phyloP scores from a whole-genome alignment of 352 stramenopile species.

The Globisporangium splendens region DNA sequence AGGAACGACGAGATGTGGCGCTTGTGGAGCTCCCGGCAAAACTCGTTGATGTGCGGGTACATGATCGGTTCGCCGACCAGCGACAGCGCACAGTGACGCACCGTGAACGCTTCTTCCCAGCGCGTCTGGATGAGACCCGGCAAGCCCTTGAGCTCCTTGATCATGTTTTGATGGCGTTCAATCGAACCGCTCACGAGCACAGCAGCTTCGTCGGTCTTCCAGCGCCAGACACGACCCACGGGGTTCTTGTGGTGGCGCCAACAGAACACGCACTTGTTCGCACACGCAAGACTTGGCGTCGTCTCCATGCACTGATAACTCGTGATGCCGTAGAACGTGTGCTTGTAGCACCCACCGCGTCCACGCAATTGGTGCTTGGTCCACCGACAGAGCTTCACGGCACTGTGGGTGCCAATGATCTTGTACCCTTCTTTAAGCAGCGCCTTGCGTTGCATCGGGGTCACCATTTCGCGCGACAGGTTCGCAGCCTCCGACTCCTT shows the following conservation, averaged over 20 bases:
- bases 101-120: constrained; percentile 94
- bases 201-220: constrained; percentile 96
- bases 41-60: constrained; percentile 98
- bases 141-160: constrained; percentile 95
- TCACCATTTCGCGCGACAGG: constrained; percentile 93
- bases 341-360: constrained; percentile 98
- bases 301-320: constrained; percentile 99
- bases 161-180: constrained; percentile 89
- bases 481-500: constrained; percentile 73
- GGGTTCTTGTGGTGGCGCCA: constrained; percentile 99
- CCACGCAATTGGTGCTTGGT: constrained; percentile 98
- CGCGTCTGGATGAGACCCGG: constrained; percentile 93
- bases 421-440: constrained; percentile 98
- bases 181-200: constrained; percentile 94
- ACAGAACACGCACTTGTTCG: constrained; percentile 99
- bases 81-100: constrained; percentile 96
- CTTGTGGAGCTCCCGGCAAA: constrained; percentile 94
- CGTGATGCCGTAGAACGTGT: constrained; percentile 99
- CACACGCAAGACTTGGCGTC: constrained; percentile 95
- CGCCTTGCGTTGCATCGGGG: constrained; percentile 90
- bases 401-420: constrained; percentile 97
- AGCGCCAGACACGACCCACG: constrained; percentile 96
- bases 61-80: constrained; percentile 98
- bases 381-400: constrained; percentile 98
- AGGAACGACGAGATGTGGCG: constrained; percentile 97